A percentile compares a stretch with the other conserved stretches of the same genome.
phyloP scores from a whole-genome alignment of 1,139 yeast genomes.

The Suhomyces choctaworum region DNA sequence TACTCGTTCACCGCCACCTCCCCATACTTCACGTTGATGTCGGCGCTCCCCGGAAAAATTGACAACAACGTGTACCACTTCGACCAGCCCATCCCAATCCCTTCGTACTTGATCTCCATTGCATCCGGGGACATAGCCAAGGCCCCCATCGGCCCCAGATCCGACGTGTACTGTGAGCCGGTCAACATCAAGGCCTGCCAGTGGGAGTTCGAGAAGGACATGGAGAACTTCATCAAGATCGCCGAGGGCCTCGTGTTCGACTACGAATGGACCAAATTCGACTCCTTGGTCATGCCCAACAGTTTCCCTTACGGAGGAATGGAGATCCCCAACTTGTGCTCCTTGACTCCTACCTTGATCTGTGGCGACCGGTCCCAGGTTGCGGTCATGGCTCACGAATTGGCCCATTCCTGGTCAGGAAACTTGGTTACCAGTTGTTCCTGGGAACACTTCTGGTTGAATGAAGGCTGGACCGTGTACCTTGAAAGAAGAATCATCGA shows the following conservation, averaged over 20 bases:
- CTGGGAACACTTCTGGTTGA: slow-evolving; percentile 94
- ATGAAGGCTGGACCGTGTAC: slow-evolving; percentile 96
- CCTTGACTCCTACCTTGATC: slow-evolving; percentile 86
- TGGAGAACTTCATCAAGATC: slow-evolving; percentile 75
- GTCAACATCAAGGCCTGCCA: slow-evolving; percentile 64
- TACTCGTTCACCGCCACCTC: slow-evolving; percentile 63
- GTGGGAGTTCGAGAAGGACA: slow-evolving; percentile 78
- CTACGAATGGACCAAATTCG: slow-evolving; percentile 85
- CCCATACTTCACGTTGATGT: slow-evolving; percentile 65
- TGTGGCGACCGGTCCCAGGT: slow-evolving; percentile 86
- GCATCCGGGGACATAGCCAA: slow-evolving; percentile 79
- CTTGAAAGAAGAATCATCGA: slow-evolving; percentile 83
- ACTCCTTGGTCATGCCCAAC: slow-evolving; percentile 75
- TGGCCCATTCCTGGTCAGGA: slow-evolving; percentile 93
- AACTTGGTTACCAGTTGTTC: slow-evolving; percentile 85
- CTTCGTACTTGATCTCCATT: slow-evolving; percentile 78
- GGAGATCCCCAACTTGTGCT: slow-evolving; percentile 92
- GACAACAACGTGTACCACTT: slow-evolving; percentile 48
- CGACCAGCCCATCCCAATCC: slow-evolving; percentile 80
- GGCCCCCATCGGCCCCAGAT: slow-evolving; percentile 82
- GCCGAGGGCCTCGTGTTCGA: slow-evolving; percentile 79
- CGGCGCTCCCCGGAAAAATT: slow-evolving; percentile 52
- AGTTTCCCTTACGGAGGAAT: slow-evolving; percentile 94
- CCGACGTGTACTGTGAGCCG: slow-evolving; percentile 81
- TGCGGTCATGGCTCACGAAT: slow-evolving; percentile 87